A percentile compares a stretch with the other conserved stretches of the same genome.
These are phyloP conservation scores for Davidsoniella virescens DNA, from an alignment of 2,329 filamentous ascomycete genomes.

Conservation along the genomic window DNA sequence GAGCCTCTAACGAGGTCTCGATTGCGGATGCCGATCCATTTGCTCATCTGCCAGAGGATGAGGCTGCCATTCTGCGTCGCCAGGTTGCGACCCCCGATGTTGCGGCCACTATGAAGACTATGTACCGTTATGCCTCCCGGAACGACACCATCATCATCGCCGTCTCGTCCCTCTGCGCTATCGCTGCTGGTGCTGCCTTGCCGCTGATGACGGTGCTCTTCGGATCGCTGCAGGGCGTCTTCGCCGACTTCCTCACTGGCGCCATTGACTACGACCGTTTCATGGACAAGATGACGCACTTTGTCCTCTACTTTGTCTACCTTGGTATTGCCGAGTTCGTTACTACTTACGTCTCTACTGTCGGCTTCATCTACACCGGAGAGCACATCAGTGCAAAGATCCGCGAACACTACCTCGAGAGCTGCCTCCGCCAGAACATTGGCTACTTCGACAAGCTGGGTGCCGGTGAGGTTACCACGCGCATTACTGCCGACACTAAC, in stretches of 20 bases:
- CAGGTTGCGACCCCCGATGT: slow-evolving; percentile 51
- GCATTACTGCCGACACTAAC: slow-evolving; percentile 88
- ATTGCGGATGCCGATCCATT: slow-evolving; percentile 31
- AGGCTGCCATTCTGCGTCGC: slow-evolving; percentile 48
- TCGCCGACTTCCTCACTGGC: slow-evolving; percentile 45
- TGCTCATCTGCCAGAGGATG: slow-evolving; percentile 45
- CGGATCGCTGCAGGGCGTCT: slow-evolving; percentile 56
- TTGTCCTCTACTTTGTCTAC: slow-evolving; percentile 74
- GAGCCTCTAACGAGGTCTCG: background rate
- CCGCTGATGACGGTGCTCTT: slow-evolving; percentile 74
- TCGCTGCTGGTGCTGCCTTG: slow-evolving; percentile 56
- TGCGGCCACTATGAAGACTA: slow-evolving; percentile 44
- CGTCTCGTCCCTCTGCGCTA: slow-evolving; percentile 46
- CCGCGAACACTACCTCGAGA: slow-evolving; percentile 66
- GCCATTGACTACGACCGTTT: slow-evolving; percentile 37
- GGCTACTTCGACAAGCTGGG: slow-evolving; percentile 87
- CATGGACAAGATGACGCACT: slow-evolving; percentile 37
- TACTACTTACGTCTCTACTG: slow-evolving; percentile 56
- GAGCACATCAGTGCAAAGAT: slow-evolving; percentile 68
- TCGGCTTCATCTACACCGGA: slow-evolving; percentile 78
- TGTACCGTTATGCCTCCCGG: slow-evolving; percentile 55
- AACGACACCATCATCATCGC: slow-evolving; percentile 48
- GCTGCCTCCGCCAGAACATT: slow-evolving; percentile 76
- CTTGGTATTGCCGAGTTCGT: slow-evolving; percentile 64
- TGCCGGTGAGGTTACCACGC: slow-evolving; percentile 82